Percentiles rank a stretch among this genome's conserved stretches.
These are phyloP conservation scores for Tricholoma flavovirens DNA, from an alignment of 768 basidiomycete genomes.

Conservation along the genomic window DNA sequence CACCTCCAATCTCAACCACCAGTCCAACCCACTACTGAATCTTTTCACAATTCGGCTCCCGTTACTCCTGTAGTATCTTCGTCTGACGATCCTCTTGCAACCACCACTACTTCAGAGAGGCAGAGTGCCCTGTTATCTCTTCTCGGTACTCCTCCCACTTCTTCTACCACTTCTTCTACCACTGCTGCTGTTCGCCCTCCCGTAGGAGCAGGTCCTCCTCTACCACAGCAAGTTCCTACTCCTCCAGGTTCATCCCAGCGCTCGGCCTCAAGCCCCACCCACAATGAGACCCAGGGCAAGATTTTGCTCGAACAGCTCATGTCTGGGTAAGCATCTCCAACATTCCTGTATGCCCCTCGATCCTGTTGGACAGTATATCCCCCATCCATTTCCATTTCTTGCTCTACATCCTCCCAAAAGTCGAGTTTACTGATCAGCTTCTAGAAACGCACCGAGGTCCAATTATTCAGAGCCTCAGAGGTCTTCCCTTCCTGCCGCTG, in stretches of 20 bases:
- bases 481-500: slow-evolving; percentile 28
- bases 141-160: slow-evolving; percentile 39
- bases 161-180: slow-evolving; percentile 20
- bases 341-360: not conserved
- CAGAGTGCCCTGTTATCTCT: slow-evolving; percentile 74
- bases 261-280: slow-evolving; percentile 46
- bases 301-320: slow-evolving; percentile 75
- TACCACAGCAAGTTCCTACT: slow-evolving; percentile 60
- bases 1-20: slow-evolving; percentile 19
- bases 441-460: slow-evolving; percentile 43
- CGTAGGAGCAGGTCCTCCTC: slow-evolving; percentile 21
- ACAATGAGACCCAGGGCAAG: slow-evolving; percentile 66
- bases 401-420: slow-evolving; percentile 19
- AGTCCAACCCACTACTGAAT: slow-evolving; percentile 18
- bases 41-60: slow-evolving; percentile 29
- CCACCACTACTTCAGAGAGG: slow-evolving; percentile 49
- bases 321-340: slow-evolving; percentile 54
- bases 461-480: slow-evolving; percentile 47
- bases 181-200: slow-evolving; percentile 17
- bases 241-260: slow-evolving; percentile 59
- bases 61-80: slow-evolving; percentile 38
- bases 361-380: not conserved
- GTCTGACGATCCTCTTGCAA: slow-evolving; percentile 39
- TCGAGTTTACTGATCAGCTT: slow-evolving; percentile 13
- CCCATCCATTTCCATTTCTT: no score